A percentile compares a stretch with the other conserved stretches of the same genome.
These are phyloP conservation scores for Raddia distichophylla DNA, from an alignment of 176 grass and related monocot species.

Conservation along the genomic window DNA sequence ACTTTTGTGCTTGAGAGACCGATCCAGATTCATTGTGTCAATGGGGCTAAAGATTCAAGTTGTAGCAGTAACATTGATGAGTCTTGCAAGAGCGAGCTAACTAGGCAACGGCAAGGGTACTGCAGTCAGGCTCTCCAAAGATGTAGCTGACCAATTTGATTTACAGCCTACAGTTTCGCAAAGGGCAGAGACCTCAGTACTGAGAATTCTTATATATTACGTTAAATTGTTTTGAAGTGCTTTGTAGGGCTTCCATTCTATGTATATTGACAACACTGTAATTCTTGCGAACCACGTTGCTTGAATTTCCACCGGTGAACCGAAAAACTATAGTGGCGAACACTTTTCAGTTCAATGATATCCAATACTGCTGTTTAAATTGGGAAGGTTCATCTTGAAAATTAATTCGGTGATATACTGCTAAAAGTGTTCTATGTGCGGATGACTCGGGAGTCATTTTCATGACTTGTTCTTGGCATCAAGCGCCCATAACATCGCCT, in stretches of 20 bases:
- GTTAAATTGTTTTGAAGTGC: neutral
- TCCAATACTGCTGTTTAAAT: neutral
- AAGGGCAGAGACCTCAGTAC: neutral
- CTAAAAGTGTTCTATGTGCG: neutral
- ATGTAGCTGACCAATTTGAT: constrained; percentile 39
- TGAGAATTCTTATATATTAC: constrained; percentile 37
- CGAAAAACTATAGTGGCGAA: neutral
- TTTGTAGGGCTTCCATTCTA: neutral
- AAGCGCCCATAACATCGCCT: neutral
- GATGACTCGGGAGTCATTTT: neutral
- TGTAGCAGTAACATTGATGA: constrained; percentile 51
- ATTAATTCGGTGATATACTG: neutral
- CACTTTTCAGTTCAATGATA: neutral
- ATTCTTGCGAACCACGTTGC: constrained; percentile 20
- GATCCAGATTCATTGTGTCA: constrained; percentile 46
- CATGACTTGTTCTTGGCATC: neutral
- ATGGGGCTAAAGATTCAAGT: constrained; percentile 15
- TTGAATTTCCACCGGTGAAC: neutral
- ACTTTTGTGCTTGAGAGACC: constrained; percentile 59
- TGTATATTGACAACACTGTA: neutral
- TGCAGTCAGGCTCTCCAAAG: constrained; percentile 57
- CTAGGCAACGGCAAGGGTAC: constrained; percentile 33
- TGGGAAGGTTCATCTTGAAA: neutral
- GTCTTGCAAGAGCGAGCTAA: constrained; percentile 52
- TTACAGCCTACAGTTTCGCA: constrained; percentile 20